These are phyloP conservation scores for Fusarium humuli DNA, from an alignment of 2,329 filamentous ascomycete species.

Conservation along the genomic window DNA sequence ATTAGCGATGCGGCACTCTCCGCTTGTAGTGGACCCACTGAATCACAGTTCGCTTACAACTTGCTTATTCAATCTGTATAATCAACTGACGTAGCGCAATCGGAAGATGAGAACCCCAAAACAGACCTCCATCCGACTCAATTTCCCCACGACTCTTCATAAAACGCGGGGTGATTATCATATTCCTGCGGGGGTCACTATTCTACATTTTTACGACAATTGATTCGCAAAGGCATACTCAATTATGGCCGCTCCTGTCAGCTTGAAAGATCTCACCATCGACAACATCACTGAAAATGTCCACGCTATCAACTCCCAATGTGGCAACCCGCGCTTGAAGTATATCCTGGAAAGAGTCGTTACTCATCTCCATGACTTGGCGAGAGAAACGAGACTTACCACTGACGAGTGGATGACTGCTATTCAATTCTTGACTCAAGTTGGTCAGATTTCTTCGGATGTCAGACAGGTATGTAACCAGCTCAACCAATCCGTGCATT, in stretches of 20 bases:
- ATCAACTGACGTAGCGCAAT: not conserved
- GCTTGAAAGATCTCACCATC: conserved; percentile 67
- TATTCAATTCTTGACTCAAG: conserved; percentile 74
- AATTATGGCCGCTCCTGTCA: conserved; percentile 22
- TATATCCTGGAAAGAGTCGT: conserved; percentile 78
- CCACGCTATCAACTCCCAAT: conserved; percentile 75
- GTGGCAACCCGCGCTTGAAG: conserved; percentile 69
- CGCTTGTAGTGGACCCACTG: not conserved
- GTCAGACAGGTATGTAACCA: conserved; percentile 63
- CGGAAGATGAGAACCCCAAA: not conserved
- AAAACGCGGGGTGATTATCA: not conserved
- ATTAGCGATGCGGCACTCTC: not conserved
- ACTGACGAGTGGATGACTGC: conserved; percentile 80
- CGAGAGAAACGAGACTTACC: conserved; percentile 77
- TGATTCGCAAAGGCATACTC: not conserved
- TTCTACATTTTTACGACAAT: not conserved
- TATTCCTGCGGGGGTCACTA: not conserved
- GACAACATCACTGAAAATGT: conserved; percentile 82
- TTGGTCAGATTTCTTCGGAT: conserved; percentile 76
- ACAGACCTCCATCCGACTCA: not conserved
- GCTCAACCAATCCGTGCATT: fast-evolving
- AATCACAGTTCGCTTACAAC: not conserved
- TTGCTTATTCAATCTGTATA: not conserved
- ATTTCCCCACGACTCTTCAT: not conserved
- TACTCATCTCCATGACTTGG: conserved; percentile 80